Evolutionary conservation across 2,329 filamentous ascomycete species (phyloP).

Genomic region (Amesomyces nigricolor): DNA sequence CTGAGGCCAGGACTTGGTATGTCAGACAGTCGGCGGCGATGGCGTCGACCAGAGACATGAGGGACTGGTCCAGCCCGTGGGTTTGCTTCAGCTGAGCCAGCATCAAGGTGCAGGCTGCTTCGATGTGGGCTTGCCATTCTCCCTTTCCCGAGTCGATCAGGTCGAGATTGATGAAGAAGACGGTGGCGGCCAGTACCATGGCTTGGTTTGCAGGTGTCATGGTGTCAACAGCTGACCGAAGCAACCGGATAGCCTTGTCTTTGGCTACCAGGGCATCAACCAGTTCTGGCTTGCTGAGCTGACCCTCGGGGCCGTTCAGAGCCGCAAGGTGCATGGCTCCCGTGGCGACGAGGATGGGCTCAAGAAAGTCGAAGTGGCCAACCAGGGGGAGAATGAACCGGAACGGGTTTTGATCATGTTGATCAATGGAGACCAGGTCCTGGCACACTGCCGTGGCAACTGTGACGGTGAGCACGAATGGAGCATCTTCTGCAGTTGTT

Average conservation of each 20-base stretch:
- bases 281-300: constrained; percentile 27
- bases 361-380: constrained; percentile 37
- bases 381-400: constrained; percentile 41
- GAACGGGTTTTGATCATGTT: constrained; percentile 42
- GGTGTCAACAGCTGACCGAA: constrained; percentile 37
- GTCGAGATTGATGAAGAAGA: constrained; percentile 48
- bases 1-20: constrained; percentile 43
- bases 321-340: constrained; percentile 46
- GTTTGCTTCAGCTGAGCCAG: constrained; percentile 31
- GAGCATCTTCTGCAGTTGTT: too few species aligned
- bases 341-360: constrained; percentile 44
- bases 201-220: constrained; percentile 33
- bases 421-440: constrained; percentile 46
- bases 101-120: constrained; percentile 42
- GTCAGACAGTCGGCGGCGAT: constrained; percentile 46
- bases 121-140: constrained; percentile 43
- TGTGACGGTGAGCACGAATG: not conserved
- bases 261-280: constrained; percentile 43
- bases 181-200: constrained; percentile 39
- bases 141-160: constrained; percentile 45
- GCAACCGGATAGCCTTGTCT: constrained; percentile 39
- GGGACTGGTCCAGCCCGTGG: constrained; percentile 22
- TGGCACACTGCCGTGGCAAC: constrained; percentile 46
- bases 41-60: constrained; percentile 38
- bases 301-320: constrained; percentile 32